phyloP scores from a whole-genome alignment of 2,329 filamentous ascomycete species.

The Aspergillus sp. region DNA sequence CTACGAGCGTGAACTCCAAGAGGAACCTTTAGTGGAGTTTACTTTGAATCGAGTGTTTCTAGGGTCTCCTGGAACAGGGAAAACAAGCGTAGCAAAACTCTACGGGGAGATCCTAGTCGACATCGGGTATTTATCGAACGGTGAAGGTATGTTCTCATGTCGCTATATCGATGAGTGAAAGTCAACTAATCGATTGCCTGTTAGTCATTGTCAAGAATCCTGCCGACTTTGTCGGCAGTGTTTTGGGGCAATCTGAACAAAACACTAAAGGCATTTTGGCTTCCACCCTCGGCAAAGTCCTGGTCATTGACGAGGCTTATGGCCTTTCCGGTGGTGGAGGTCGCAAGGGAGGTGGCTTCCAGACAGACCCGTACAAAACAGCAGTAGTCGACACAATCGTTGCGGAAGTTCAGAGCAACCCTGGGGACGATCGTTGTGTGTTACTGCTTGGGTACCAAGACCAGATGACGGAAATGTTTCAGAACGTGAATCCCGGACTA shows the following conservation, averaged over 20 bases:
- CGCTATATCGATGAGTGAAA: neutral
- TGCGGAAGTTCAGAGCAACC: constrained; percentile 67
- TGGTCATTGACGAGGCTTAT: constrained; percentile 81
- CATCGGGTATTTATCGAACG: constrained; percentile 65
- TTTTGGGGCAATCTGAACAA: constrained; percentile 66
- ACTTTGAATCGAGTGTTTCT: constrained; percentile 69
- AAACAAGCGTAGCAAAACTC: constrained; percentile 72
- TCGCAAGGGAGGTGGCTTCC: constrained; percentile 23
- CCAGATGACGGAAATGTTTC: constrained; percentile 70
- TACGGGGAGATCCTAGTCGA: constrained; percentile 69
- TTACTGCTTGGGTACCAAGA: constrained; percentile 69
- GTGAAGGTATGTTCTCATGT: constrained; percentile 55
- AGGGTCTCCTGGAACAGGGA: constrained; percentile 72
- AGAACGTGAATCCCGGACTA: constrained; percentile 71
- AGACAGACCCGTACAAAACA: constrained; percentile 55
- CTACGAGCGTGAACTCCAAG: constrained; percentile 64
- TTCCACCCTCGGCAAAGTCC: constrained; percentile 67
- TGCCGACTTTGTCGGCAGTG: constrained; percentile 67
- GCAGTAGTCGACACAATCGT: constrained; percentile 74
- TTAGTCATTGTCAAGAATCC: constrained; percentile 71
- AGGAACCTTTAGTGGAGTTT: constrained; percentile 59
- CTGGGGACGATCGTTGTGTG: constrained; percentile 71
- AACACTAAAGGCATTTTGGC: constrained; percentile 72
- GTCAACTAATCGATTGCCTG: neutral
- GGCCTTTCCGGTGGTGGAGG: constrained; percentile 51